Conservation (phyloP, 805 yeast species). For the Metschnikowia santaceciliae region DNA sequence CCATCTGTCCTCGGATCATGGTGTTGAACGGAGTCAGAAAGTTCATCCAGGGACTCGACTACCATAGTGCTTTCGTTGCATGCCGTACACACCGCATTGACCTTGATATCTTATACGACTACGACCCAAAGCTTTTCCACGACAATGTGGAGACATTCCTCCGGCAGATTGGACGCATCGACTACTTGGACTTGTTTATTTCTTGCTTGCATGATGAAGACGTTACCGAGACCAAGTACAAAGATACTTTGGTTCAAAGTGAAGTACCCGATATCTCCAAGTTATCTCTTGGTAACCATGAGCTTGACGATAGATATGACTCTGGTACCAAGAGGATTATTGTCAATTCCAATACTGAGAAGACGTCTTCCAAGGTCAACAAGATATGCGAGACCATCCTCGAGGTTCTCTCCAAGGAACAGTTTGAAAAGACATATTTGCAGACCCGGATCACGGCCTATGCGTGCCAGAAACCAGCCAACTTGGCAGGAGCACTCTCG, state of each 20-base stretch:
- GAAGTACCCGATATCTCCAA: conserved; percentile 4
- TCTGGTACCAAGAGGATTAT: conserved; percentile 30
- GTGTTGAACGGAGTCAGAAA: conserved; percentile 79
- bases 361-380: conserved; percentile 58
- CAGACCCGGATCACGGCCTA: conserved; percentile 86
- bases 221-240: conserved; percentile 76
- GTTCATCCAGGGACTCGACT: conserved; percentile 54
- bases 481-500: conserved; percentile 66
- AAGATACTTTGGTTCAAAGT: conserved; percentile 50
- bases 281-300: conserved; percentile 4
- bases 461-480: conserved; percentile 89
- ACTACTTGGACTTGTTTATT: conserved; percentile 79
- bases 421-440: conserved; percentile 53
- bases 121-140: conserved; percentile 66
- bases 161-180: conserved; percentile 64
- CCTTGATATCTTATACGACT: conserved; percentile 84
- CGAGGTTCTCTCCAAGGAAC: conserved; percentile 48
- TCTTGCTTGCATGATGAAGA: conserved; percentile 85
- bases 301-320: not conserved
- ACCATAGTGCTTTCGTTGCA: conserved; percentile 68
- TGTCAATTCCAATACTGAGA: conserved; percentile 36
- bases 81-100: conserved; percentile 93
- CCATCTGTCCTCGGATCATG: conserved; percentile 89
- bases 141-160: conserved; percentile 64
- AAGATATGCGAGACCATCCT: conserved; percentile 71